Evolutionary conservation across 306 rosid genomes (phyloP).

Genomic region (Acacia crassicarpa): DNA sequence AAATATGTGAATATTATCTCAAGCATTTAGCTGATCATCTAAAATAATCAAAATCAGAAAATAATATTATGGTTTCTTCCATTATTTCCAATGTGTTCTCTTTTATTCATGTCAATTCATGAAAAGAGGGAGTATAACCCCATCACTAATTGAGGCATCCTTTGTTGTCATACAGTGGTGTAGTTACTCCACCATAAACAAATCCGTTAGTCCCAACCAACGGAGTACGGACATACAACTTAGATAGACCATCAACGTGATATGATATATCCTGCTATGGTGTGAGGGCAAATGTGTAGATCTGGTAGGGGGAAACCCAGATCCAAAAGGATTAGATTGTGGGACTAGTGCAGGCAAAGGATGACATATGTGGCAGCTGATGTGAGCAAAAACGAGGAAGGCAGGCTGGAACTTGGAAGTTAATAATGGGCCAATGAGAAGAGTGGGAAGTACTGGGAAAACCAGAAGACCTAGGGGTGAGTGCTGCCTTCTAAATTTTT

Average conservation of each 20-base stretch:
- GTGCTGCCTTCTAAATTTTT: background rate
- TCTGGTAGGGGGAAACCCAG: background rate
- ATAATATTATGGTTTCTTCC: background rate
- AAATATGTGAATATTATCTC: slow-evolving; percentile 9
- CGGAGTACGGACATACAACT: background rate
- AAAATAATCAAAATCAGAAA: background rate
- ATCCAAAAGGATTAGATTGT: background rate
- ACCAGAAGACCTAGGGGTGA: background rate
- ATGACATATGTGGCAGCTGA: background rate
- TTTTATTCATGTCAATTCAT: background rate
- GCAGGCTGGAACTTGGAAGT: background rate
- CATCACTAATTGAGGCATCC: background rate
- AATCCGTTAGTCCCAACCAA: background rate
- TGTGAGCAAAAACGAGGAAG: background rate
- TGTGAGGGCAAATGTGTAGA: background rate
- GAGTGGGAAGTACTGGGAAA: background rate
- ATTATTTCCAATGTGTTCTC: background rate
- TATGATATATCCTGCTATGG: background rate
- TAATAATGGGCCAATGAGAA: background rate
- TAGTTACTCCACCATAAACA: background rate
- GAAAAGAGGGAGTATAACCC: background rate
- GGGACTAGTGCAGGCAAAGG: background rate
- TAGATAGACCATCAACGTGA: background rate
- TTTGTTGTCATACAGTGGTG: background rate
- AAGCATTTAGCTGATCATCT: slow-evolving; percentile 11